phyloP scores from a whole-genome alignment of 768 basidiomycete genomes.

The Ephemerocybe angulata region DNA sequence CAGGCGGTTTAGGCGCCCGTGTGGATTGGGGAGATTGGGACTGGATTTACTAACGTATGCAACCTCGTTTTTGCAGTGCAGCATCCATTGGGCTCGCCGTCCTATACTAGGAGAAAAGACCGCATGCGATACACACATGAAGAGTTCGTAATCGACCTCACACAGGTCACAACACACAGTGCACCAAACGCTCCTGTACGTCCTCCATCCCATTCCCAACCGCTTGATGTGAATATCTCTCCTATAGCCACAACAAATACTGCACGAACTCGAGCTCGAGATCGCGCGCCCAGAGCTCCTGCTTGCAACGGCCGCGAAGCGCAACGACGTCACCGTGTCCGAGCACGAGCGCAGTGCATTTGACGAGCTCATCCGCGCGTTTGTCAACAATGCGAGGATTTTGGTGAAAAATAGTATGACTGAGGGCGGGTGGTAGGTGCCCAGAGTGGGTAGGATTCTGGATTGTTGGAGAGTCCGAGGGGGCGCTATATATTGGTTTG shows the following conservation, averaged over 20 bases:
- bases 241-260: constrained; percentile 45
- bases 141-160: constrained; percentile 89
- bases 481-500: too few species aligned
- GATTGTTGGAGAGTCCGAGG: too few species aligned
- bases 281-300: constrained; percentile 69
- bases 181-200: constrained; percentile 50
- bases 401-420: constrained; percentile 62
- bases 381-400: constrained; percentile 91
- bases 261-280: constrained; percentile 92
- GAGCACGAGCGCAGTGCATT: constrained; percentile 73
- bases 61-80: constrained; percentile 37
- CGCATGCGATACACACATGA: constrained; percentile 92
- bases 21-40: neutral
- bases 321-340: constrained; percentile 53
- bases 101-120: constrained; percentile 75
- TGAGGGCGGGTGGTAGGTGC: neutral
- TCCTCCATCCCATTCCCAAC: constrained; percentile 8
- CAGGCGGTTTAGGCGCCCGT: too few species aligned
- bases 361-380: constrained; percentile 87
- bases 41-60: neutral
- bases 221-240: neutral
- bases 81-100: constrained; percentile 62
- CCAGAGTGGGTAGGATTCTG: too few species aligned
- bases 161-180: constrained; percentile 71
- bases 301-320: constrained; percentile 65